A percentile compares a stretch with the other conserved stretches of the same genome.
phyloP scores from a whole-genome alignment of 192 early-diverging fungal species.

The Coemansia sp. region DNA sequence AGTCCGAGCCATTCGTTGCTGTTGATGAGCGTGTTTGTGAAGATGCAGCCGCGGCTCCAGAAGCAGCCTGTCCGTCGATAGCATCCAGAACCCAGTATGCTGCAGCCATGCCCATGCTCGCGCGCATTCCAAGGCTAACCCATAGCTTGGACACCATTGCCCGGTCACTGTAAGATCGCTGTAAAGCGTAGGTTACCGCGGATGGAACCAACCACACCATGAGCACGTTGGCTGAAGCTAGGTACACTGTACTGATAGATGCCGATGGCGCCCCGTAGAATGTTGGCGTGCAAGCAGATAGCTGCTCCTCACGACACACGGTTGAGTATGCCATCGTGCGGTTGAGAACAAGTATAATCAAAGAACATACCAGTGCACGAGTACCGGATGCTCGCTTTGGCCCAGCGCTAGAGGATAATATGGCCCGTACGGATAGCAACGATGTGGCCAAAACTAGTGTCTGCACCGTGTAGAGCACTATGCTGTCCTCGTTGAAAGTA shows the following conservation, averaged over 20 bases:
- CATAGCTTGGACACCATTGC: constrained; percentile 55
- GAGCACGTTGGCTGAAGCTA: constrained; percentile 24
- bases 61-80: constrained; percentile 17
- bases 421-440: neutral
- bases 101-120: constrained; percentile 57
- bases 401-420: constrained; percentile 3
- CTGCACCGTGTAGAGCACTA: constrained; percentile 66
- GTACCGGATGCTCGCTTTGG: constrained; percentile 26
- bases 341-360: constrained; percentile 60
- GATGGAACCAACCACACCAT: constrained; percentile 44
- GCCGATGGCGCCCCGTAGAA: constrained; percentile 65
- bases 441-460: constrained; percentile 53
- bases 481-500: constrained; percentile 83
- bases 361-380: constrained; percentile 47
- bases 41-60: neutral
- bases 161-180: constrained; percentile 56
- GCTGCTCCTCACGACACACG: constrained; percentile 89
- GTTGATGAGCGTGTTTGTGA: neutral
- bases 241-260: constrained; percentile 29
- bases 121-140: constrained; percentile 59
- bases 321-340: constrained; percentile 60
- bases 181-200: constrained; percentile 48
- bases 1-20: constrained; percentile 6
- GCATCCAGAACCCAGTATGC: constrained; percentile 61
- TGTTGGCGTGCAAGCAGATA: constrained; percentile 73